Base-by-base conservation (phyloP, 495 filamentous ascomycete genomes). In the Immersiella caudata region DNA sequence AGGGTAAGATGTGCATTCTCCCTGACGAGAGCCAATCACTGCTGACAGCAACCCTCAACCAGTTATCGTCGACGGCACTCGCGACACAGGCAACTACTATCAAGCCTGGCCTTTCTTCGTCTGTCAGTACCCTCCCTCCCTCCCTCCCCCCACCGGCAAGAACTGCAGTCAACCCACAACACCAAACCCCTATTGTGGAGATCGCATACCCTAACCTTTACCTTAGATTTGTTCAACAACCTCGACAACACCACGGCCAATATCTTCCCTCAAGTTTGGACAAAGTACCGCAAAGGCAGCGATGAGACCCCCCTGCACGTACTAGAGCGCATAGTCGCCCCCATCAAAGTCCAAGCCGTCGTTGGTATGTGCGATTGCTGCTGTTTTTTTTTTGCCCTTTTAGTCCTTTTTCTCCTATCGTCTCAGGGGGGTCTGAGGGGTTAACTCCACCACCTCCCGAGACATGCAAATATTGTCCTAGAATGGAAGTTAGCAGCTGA, bases 231-330 rank as follows among this genome's bases (percentile, higher is more conserved):
- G 63, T 73, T 75, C 36, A 77, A 78, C 64, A 82, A 82, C 67
- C 81, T 75, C 4, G 81, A 83, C 68, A 73, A 74, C 56, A 76
- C 74, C 57, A 60, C 73, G 2, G 79, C 70, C 60, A 57, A 58
- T 0, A 77, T 75, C 9, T 75, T 82, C 24, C 78, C 75, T 18
- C 74, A 72, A 2, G 75, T 82, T 62, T 81, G 79, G 69, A 72
- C 73, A 6, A 72, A 77, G 66, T 83, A 83, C 69, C 79, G 76
- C 61, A 66, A 74, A 6, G 68, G 76, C 52, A 81, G 78, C 70
- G 78, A 82, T 67, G 80, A 82, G 66, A 82, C 80, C 27, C 81
- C 80, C 40, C 71, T 82, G 16, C 79, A 82, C 33, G 68, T 78
- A 25, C 63, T 82, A 3, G 78, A 78, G n/a, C 73, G 79, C 50